These are phyloP conservation scores for Cladosporium colombiae DNA, from an alignment of 2,329 filamentous ascomycete species.

Conservation along the genomic window DNA sequence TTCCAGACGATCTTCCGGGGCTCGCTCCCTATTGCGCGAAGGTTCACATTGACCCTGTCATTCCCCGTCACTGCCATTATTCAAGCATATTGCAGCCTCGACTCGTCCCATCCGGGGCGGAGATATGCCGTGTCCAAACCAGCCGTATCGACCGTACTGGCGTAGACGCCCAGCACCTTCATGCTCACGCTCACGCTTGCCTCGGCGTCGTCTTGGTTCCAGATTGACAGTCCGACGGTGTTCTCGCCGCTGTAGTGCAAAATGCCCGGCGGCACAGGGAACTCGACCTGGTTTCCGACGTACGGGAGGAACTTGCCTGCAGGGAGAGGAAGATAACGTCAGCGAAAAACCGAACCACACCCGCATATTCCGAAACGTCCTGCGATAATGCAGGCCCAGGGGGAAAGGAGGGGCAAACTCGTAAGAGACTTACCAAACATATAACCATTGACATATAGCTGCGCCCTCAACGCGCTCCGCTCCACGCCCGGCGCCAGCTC, in stretches of 20 bases:
- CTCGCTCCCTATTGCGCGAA: neutral
- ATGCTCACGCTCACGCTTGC: constrained; percentile 33
- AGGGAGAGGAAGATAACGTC: constrained; percentile 2
- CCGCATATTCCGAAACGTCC: neutral
- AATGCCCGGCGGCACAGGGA: constrained; percentile 61
- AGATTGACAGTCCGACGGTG: constrained; percentile 58
- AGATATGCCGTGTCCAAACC: constrained; percentile 51
- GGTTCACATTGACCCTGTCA: too few relatives aligned
- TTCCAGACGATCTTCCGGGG: neutral
- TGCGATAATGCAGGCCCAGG: neutral
- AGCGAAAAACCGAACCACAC: constrained; percentile 12
- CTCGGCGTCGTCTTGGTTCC: constrained; percentile 57
- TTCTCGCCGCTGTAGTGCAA: constrained; percentile 61
- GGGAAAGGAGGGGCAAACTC: neutral
- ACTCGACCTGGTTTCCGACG: constrained; percentile 62
- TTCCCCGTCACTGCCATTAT: neutral
- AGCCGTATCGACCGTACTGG: constrained; percentile 53
- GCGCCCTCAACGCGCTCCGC: constrained; percentile 49
- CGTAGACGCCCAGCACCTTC: constrained; percentile 26
- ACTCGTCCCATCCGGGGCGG: constrained; percentile 51
- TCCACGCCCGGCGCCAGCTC: constrained; percentile 50
- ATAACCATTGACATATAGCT: constrained; percentile 65
- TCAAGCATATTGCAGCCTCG: constrained; percentile 17
- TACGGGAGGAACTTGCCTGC: constrained; percentile 61
- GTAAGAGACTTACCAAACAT: constrained; percentile 24